Percentiles rank a stretch among this genome's conserved stretches.
These are phyloP conservation scores for Cylindrodendrum hubeiense DNA, from an alignment of 2,329 filamentous ascomycete genomes.

Conservation along the genomic window DNA sequence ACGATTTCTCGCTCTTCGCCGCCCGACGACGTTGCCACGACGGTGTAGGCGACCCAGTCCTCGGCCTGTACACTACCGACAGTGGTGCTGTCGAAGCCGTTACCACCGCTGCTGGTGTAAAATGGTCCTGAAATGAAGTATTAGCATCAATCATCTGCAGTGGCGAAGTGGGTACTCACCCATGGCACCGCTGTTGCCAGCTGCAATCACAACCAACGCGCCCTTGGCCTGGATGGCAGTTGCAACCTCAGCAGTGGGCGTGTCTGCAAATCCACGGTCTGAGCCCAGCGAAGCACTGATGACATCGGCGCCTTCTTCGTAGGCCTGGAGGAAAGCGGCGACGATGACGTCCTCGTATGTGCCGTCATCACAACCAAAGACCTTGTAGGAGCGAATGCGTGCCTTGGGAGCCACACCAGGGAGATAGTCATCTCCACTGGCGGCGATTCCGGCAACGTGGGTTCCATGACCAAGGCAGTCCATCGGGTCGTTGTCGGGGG, in stretches of 20 bases:
- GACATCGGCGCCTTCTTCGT: constrained; percentile 27
- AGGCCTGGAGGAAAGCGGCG: constrained; percentile 29
- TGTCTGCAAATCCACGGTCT: constrained; percentile 8
- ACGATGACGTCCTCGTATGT: constrained; percentile 28
- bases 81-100: constrained; percentile 10
- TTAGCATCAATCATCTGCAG: neutral
- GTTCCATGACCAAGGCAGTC: constrained; percentile 29
- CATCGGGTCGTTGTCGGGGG: constrained; percentile 18
- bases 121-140: neutral
- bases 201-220: constrained; percentile 14
- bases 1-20: constrained; percentile 18
- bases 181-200: constrained; percentile 5
- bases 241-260: neutral
- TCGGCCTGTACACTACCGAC: constrained; percentile 3
- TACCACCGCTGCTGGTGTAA: constrained; percentile 6
- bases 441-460: constrained; percentile 21
- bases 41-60: constrained; percentile 9
- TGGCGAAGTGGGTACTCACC: neutral
- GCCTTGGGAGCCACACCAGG: constrained; percentile 20
- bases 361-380: constrained; percentile 39
- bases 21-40: constrained; percentile 13
- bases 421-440: neutral
- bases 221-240: constrained; percentile 7
- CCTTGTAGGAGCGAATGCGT: constrained; percentile 14
- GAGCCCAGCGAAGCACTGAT: constrained; percentile 22